phyloP scores from a whole-genome alignment of 495 filamentous ascomycete genomes.

The Neurospora sp. region DNA sequence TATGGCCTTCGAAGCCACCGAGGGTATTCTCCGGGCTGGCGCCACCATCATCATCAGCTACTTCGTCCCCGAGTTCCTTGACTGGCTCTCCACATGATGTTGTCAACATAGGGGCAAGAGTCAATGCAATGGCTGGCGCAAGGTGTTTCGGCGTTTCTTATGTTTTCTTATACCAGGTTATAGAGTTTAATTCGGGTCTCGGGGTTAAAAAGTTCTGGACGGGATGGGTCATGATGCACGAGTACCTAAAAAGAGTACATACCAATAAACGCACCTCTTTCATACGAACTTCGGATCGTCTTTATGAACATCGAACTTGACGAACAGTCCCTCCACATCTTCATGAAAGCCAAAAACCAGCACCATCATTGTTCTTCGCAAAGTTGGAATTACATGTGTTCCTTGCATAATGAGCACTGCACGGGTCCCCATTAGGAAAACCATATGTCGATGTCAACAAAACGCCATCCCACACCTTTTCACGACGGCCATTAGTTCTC shows the following conservation, averaged over 20 bases:
- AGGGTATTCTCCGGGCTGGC: conserved; percentile 86
- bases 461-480: not conserved
- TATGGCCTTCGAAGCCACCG: conserved; percentile 89
- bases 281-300: conserved; percentile 3
- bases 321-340: not conserved
- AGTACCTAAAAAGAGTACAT: not conserved
- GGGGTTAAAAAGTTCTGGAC: not conserved
- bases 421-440: not conserved
- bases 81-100: conserved; percentile 53
- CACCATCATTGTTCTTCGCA: not conserved
- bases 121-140: not conserved
- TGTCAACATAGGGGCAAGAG: conserved; percentile 4
- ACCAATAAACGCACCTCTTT: not conserved
- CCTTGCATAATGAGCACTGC: not conserved
- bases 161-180: not conserved
- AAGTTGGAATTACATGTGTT: not conserved
- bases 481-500: not conserved
- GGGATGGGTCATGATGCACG: not conserved
- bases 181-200: not conserved
- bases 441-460: not conserved
- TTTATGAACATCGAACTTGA: not conserved
- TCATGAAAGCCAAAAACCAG: not conserved
- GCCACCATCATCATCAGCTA: conserved; percentile 89
- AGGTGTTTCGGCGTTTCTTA: conserved; percentile 7
- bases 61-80: conserved; percentile 87